These are phyloP conservation scores for Tetrahymena malaccensis DNA, from an alignment of 73 alveolate species.

Conservation along the genomic window DNA sequence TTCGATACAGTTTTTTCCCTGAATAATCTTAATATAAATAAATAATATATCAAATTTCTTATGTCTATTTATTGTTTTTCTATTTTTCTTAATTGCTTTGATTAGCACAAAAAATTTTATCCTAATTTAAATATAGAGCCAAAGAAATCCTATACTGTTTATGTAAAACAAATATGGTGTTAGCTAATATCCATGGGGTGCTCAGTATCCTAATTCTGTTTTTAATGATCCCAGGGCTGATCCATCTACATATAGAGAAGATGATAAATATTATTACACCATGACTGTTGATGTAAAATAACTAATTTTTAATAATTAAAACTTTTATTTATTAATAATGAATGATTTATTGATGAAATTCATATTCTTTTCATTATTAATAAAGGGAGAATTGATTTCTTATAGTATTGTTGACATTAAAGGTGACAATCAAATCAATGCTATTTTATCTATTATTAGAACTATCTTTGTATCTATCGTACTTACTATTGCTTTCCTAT, in stretches of 20 bases:
- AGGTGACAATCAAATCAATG: slow-evolving; percentile 39
- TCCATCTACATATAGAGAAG: not conserved
- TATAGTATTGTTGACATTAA: not conserved
- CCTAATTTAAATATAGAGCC: not conserved
- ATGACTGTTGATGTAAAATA: not conserved
- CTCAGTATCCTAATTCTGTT: not conserved
- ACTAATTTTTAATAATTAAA: not conserved
- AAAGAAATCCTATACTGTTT: not conserved
- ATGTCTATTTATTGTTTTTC: too few relatives aligned
- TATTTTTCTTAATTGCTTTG: too few relatives aligned
- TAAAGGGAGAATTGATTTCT: not conserved
- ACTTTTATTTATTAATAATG: not conserved
- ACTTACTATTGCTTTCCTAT: slow-evolving; percentile 71
- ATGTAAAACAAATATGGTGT: not conserved
- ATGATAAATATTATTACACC: not conserved
- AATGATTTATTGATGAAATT: too few relatives aligned
- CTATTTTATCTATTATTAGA: slow-evolving; percentile 71
- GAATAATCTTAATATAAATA: too few relatives aligned
- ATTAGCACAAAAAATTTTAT: too few relatives aligned
- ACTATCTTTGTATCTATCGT: slow-evolving; percentile 86
- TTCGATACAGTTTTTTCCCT: too few relatives aligned
- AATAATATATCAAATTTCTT: too few relatives aligned
- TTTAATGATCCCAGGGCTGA: not conserved
- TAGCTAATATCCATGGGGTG: not conserved
- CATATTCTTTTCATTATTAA: not conserved